Evolutionary conservation across 2,329 filamentous ascomycete species (phyloP).

Genomic region (Magnaporthales sp.): DNA sequence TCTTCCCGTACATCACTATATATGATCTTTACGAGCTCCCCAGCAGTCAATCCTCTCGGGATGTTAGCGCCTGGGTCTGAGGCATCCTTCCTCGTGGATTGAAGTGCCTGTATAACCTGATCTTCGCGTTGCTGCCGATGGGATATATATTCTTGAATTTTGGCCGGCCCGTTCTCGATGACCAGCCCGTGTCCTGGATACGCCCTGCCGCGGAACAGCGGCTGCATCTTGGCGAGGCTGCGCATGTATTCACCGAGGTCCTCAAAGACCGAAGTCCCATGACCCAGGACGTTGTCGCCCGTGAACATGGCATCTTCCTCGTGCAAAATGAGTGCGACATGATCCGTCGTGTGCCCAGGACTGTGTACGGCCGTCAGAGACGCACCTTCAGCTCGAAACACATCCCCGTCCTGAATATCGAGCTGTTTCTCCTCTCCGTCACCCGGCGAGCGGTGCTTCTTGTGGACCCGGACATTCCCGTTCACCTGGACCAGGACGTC

Average conservation of each 20-base stretch:
- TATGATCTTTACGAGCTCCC: conserved; percentile 81
- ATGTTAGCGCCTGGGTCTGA: background rate
- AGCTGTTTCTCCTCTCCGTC: conserved; percentile 18
- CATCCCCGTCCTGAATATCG: conserved; percentile 35
- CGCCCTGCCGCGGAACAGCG: conserved; percentile 54
- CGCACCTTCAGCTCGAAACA: conserved; percentile 40
- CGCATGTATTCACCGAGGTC: conserved; percentile 53
- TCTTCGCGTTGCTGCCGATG: conserved; percentile 75
- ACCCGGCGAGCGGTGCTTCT: conserved; percentile 37
- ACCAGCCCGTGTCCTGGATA: conserved; percentile 87
- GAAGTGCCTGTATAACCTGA: conserved; percentile 62
- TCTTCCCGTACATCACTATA: conserved; percentile 72
- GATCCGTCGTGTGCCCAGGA: conserved; percentile 64
- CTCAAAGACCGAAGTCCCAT: conserved; percentile 67
- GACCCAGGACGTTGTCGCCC: conserved; percentile 66
- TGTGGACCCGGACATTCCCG: conserved; percentile 55
- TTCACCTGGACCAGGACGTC: conserved; percentile 52
- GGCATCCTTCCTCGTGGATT: conserved; percentile 16
- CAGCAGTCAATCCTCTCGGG: conserved; percentile 49
- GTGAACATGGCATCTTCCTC: conserved; percentile 66
- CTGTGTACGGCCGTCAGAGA: conserved; percentile 55
- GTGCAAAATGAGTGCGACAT: conserved; percentile 53
- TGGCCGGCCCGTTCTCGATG: conserved; percentile 61
- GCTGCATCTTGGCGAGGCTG: conserved; percentile 52
- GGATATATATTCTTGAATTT: conserved; percentile 72